phyloP scores from a whole-genome alignment of 1,284 basidiomycete genomes.

The Filobasidium uniguttulatum region DNA sequence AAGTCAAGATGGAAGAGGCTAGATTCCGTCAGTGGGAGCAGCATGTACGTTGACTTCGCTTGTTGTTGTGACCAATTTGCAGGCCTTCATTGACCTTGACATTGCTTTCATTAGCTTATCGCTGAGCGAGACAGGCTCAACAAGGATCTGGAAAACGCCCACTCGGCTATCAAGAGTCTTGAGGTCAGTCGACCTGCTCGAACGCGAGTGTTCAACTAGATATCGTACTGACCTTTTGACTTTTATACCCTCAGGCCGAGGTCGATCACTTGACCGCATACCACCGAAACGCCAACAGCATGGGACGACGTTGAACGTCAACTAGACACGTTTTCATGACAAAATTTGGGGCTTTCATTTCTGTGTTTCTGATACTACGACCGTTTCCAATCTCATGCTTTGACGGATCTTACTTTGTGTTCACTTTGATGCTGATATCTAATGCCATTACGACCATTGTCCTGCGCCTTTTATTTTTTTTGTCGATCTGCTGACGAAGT shows the following conservation, averaged over 20 bases:
- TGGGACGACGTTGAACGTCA: background rate
- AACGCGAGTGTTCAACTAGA: background rate
- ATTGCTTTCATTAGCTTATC: slow-evolving; percentile 52
- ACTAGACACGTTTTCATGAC: no score
- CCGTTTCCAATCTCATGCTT: no score
- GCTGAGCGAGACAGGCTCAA: slow-evolving; percentile 92
- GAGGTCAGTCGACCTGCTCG: slow-evolving; percentile 40
- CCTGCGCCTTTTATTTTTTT: no score
- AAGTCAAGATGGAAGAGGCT: slow-evolving; percentile 97
- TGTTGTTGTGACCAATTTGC: background rate
- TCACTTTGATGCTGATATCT: no score
- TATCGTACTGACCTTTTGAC: background rate
- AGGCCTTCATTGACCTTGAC: background rate
- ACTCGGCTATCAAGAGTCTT: slow-evolving; percentile 78
- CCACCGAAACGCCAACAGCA: slow-evolving; percentile 1
- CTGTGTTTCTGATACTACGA: no score
- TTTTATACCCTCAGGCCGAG: slow-evolving; percentile 3
- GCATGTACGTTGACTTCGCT: slow-evolving; percentile 53
- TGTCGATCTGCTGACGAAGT: no score
- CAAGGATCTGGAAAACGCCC: slow-evolving; percentile 80
- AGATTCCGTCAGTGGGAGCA: slow-evolving; percentile 99
- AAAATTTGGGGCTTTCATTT: no score
- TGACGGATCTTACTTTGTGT: no score
- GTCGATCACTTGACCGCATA: background rate
- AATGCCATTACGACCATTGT: no score